phyloP scores from a whole-genome alignment of 371 early-diverging fungal species.

The Mucor mucedo region DNA sequence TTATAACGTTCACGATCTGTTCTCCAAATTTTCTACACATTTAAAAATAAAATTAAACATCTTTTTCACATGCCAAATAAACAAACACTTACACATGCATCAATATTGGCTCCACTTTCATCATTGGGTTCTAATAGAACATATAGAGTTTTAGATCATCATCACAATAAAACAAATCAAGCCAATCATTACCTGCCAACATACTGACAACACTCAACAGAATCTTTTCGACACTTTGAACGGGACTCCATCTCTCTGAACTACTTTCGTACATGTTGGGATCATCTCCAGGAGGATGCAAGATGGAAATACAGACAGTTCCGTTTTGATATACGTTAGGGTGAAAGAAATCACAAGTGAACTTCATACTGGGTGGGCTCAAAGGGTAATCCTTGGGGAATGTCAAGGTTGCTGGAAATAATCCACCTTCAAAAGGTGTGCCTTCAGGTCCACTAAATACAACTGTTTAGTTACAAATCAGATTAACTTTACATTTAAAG shows the following conservation, averaged over 20 bases:
- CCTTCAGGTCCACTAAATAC: conserved; percentile 86
- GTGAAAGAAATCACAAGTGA: conserved; percentile 93
- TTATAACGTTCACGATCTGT: conserved; percentile 83
- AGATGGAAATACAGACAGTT: conserved; percentile 98
- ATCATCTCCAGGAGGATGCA: conserved; percentile 99
- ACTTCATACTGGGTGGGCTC: conserved; percentile 90
- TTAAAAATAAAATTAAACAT: background rate
- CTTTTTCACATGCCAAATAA: background rate
- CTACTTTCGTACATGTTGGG: conserved; percentile 94
- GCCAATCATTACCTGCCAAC: conserved; percentile 70
- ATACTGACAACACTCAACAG: conserved; percentile 93
- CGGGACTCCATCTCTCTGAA: conserved; percentile 95
- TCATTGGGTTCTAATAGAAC: conserved; percentile 91
- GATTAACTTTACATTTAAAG: conserved; percentile 6
- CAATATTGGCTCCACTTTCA: conserved; percentile 98
- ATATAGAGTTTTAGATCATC: background rate
- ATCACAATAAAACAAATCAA: background rate
- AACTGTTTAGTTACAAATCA: background rate
- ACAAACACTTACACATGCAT: conserved; percentile 85
- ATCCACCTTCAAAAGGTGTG: conserved; percentile 91
- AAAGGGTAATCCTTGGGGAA: conserved; percentile 97
- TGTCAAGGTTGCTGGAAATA: conserved; percentile 82
- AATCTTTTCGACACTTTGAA: conserved; percentile 98
- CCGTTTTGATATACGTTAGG: conserved; percentile 98
- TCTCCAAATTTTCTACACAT: conserved; percentile 86